Percentiles rank a stretch among this genome's conserved stretches.
These are phyloP conservation scores for Chrysoporthe deuterocubensis DNA, from an alignment of 2,329 filamentous ascomycete genomes.

Conservation along the genomic window DNA sequence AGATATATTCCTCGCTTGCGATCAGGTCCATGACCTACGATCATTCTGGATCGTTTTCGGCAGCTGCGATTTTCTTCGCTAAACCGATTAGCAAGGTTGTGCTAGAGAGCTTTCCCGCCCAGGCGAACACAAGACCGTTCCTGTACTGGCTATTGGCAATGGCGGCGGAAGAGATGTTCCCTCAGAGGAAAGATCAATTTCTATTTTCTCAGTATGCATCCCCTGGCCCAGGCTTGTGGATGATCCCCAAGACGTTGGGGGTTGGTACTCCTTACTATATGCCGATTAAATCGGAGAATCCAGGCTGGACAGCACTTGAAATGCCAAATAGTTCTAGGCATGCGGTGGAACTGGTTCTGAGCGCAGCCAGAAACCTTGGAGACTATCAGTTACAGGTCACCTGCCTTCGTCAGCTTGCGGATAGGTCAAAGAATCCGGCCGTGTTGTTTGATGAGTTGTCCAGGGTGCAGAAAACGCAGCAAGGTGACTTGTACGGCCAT, in stretches of 20 bases:
- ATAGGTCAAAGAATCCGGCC: neutral
- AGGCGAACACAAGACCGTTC: constrained; percentile 1
- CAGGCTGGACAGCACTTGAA: neutral
- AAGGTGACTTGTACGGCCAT: constrained; percentile 1
- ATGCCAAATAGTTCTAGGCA: neutral
- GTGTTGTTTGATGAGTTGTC: neutral
- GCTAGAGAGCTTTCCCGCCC: neutral
- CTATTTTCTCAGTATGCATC: neutral
- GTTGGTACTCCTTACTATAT: constrained; percentile 3
- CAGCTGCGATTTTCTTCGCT: constrained; percentile 1
- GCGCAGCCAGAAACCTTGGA: neutral
- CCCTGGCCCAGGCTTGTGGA: neutral
- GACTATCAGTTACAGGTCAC: neutral
- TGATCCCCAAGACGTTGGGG: neutral
- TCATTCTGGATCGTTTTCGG: neutral
- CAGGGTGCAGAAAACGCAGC: neutral
- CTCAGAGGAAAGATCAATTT: neutral
- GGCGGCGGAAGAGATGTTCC: neutral
- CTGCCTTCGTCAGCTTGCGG: neutral
- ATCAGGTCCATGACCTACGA: neutral
- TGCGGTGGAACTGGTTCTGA: neutral
- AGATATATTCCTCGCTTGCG: neutral
- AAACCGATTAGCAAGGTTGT: neutral
- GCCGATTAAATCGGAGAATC: neutral
- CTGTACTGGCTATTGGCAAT: constrained; percentile 7